These are phyloP conservation scores for Backusella liffmaniae DNA, from an alignment of 192 early-diverging fungal genomes.

Conservation along the genomic window DNA sequence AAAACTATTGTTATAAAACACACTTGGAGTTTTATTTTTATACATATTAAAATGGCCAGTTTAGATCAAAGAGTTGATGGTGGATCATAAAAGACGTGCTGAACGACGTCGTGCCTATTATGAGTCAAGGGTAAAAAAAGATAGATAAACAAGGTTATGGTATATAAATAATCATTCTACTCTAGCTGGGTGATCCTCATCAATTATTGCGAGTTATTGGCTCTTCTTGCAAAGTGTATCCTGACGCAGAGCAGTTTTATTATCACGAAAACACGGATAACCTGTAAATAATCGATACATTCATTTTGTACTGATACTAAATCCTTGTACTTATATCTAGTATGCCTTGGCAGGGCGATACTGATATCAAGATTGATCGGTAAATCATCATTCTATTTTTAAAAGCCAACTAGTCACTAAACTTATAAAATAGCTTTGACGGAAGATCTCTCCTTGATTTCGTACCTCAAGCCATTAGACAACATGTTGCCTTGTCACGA, in stretches of 20 bases:
- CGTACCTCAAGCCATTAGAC: slow-evolving; percentile 24
- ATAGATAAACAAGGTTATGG: background rate
- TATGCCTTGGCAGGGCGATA: slow-evolving; percentile 50
- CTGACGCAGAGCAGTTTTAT: slow-evolving; percentile 52
- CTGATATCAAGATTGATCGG: slow-evolving; percentile 48
- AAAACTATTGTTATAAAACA: background rate
- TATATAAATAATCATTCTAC: background rate
- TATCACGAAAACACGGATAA: slow-evolving; percentile 54
- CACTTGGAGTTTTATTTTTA: background rate
- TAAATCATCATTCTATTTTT: background rate
- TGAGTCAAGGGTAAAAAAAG: slow-evolving; percentile 37
- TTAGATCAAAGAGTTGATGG: slow-evolving; percentile 47
- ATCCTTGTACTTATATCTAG: slow-evolving; percentile 13
- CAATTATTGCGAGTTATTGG: slow-evolving; percentile 38
- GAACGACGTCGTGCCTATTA: slow-evolving; percentile 49
- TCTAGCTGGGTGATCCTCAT: slow-evolving; percentile 45
- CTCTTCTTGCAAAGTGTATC: slow-evolving; percentile 40
- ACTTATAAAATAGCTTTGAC: slow-evolving; percentile 40
- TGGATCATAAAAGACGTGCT: slow-evolving; percentile 50
- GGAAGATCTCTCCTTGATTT: slow-evolving; percentile 49
- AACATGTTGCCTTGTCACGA: background rate
- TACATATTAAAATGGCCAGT: background rate
- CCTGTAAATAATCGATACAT: slow-evolving; percentile 27
- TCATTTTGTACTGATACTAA: background rate
- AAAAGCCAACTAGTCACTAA: background rate